Evolutionary conservation across 257 asterid species (phyloP).

Genomic region (Linderniella brevidens): DNA sequence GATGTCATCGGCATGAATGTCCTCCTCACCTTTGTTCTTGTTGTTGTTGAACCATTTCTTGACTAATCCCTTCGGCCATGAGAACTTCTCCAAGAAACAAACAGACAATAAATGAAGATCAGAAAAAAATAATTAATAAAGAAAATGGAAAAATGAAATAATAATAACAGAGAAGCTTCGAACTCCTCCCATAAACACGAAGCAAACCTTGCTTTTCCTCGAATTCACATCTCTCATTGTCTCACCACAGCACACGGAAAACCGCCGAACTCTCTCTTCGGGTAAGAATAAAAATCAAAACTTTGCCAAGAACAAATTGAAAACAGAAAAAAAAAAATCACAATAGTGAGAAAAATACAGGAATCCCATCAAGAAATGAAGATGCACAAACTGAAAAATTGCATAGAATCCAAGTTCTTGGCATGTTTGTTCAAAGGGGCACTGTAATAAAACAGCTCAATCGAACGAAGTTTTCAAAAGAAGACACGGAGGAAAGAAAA

Average conservation of each 20-base stretch:
- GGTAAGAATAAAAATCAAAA: slow-evolving; percentile 10
- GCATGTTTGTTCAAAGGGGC: too few species aligned
- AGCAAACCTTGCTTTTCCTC: slow-evolving; percentile 79
- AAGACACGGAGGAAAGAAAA: not conserved
- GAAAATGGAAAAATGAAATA: slow-evolving; percentile 14
- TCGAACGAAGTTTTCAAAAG: too few species aligned
- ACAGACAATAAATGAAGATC: slow-evolving; percentile 12
- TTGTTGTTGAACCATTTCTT: slow-evolving; percentile 93
- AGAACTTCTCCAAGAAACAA: slow-evolving; percentile 29
- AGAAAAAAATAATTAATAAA: slow-evolving; percentile 17
- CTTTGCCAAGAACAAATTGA: slow-evolving; percentile 18
- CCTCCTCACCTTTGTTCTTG: slow-evolving; percentile 69
- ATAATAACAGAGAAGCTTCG: slow-evolving; percentile 13
- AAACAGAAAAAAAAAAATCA: too few species aligned
- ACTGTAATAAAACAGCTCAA: too few species aligned
- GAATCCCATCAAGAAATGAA: too few species aligned
- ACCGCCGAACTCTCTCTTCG: slow-evolving; percentile 12
- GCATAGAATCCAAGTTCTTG: too few species aligned
- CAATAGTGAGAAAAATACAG: too few species aligned
- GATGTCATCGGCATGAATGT: slow-evolving; percentile 91
- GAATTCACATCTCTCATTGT: slow-evolving; percentile 78
- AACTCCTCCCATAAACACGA: too few species aligned
- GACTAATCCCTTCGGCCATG: slow-evolving; percentile 83
- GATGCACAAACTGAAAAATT: too few species aligned
- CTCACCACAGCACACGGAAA: slow-evolving; percentile 45